Conservation (phyloP, 352 stramenopile species). For the Phytophthora lateralis region DNA sequence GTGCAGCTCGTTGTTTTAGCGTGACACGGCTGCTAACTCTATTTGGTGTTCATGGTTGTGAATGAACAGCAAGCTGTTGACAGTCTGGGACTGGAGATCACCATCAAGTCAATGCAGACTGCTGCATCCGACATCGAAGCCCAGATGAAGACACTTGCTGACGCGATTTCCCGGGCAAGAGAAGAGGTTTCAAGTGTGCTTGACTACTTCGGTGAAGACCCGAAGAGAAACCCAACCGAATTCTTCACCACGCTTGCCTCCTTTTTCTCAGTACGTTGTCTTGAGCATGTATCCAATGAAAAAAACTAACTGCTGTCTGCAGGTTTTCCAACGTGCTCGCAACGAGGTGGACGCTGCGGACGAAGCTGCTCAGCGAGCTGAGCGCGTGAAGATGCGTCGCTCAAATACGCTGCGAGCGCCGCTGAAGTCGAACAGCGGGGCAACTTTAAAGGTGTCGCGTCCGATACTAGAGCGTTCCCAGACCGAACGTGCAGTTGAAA, state of each 20-base stretch:
- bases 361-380: slow-evolving; percentile 53
- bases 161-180: slow-evolving; percentile 40
- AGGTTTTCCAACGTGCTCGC: slow-evolving; percentile 70
- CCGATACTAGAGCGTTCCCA: slow-evolving; percentile 42
- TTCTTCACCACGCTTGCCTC: slow-evolving; percentile 87
- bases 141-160: slow-evolving; percentile 50
- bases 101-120: slow-evolving; percentile 44
- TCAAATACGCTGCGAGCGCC: slow-evolving; percentile 24
- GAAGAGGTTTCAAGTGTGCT: slow-evolving; percentile 79
- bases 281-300: not conserved
- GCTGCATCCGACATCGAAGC: slow-evolving; percentile 41
- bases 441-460: slow-evolving; percentile 28
- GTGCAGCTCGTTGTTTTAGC: not conserved
- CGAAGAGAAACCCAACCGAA: slow-evolving; percentile 64
- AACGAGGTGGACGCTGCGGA: slow-evolving; percentile 77
- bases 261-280: slow-evolving; percentile 60
- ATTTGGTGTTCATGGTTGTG: slow-evolving; percentile 3
- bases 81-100: slow-evolving; percentile 27
- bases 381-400: slow-evolving; percentile 68
- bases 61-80: slow-evolving; percentile 35
- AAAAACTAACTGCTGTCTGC: not conserved
- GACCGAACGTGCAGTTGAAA: slow-evolving; percentile 28
- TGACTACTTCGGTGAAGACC: slow-evolving; percentile 88
- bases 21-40: not conserved
- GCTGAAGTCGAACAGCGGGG: slow-evolving; percentile 23